Conservation (phyloP, 2,329 filamentous ascomycete genomes). For the Nigrospora oryzae region DNA sequence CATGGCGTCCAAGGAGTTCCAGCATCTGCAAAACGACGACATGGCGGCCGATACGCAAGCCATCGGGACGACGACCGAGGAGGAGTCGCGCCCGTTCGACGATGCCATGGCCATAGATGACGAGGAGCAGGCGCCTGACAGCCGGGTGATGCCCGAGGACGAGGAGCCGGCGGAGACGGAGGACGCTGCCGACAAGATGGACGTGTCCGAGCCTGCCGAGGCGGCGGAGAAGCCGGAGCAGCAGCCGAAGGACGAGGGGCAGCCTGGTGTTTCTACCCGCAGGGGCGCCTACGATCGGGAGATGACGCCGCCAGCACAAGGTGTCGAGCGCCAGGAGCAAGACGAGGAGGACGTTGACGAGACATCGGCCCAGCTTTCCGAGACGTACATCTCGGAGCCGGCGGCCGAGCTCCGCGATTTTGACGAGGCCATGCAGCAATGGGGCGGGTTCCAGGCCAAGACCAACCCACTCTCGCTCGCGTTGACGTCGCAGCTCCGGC, state of each 20-base stretch:
- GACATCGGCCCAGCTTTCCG: slow-evolving; percentile 56
- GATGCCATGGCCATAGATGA: slow-evolving; percentile 82
- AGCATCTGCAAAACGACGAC: slow-evolving; percentile 83
- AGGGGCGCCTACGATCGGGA: slow-evolving; percentile 51
- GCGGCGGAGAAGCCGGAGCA: slow-evolving; percentile 31
- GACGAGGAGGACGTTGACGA: slow-evolving; percentile 40
- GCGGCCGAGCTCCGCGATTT: slow-evolving; percentile 36
- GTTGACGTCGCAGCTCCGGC: slow-evolving; percentile 85
- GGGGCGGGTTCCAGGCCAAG: slow-evolving; percentile 74
- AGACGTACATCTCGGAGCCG: slow-evolving; percentile 58
- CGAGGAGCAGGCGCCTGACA: slow-evolving; percentile 44
- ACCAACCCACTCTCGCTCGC: slow-evolving; percentile 83
- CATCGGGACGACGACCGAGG: slow-evolving; percentile 77
- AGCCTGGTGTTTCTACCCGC: slow-evolving; percentile 50
- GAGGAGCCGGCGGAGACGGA: slow-evolving; percentile 34
- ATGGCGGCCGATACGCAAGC: slow-evolving; percentile 81
- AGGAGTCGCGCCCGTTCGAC: slow-evolving; percentile 78
- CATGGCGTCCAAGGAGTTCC: slow-evolving; percentile 72
- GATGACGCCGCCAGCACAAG: slow-evolving; percentile 25
- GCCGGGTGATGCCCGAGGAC: slow-evolving; percentile 44
- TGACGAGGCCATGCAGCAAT: slow-evolving; percentile 59
- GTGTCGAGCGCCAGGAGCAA: slow-evolving; percentile 30
- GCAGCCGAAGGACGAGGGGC: slow-evolving; percentile 43
- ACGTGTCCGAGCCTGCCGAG: slow-evolving; percentile 28
- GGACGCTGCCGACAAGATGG: slow-evolving; percentile 37